Base-by-base conservation (phyloP, 768 basidiomycete species). In the Hemileccinum impolitum region DNA sequence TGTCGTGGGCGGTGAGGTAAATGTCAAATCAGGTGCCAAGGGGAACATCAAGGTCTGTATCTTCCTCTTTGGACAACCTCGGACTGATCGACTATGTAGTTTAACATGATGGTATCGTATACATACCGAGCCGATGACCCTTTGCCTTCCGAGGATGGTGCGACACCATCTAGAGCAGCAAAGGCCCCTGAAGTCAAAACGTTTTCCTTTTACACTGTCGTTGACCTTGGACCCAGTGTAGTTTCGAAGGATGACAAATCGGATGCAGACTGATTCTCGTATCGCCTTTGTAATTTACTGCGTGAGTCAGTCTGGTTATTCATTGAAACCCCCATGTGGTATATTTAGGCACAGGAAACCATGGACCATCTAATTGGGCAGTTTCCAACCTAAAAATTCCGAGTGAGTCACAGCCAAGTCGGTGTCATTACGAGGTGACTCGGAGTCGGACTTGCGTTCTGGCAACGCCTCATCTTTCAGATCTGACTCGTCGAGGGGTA, bases 81-180 rank as follows among this genome's bases (percentile, higher is more conserved):
- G 14, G 38, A 51, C 38, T 63, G 21, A 53, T 31, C 28, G 8
- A 11, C 9, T 43, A n/a, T 30, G 36, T 65, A 97, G 94, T 94
- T 94, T 66, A 94, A 94, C 59, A 85, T 98, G 81, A 79, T 94
- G 53, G 87, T 99, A 2, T 82, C 91, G 3, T 97, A 92, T 67
- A 95, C 93, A 0, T 99, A 98, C 65, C 81, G 88, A 30, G 87
- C 91, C 0, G 95, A 98, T 60, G 94, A 96, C 52, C 77, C 84
- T 19, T 75, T 81, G 3, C 79, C 81, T 13, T 78, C 81, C 1
- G 84, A 85, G 45, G 78, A 81, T 52, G 80, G 79, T 44, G 78
- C 78, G 21, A 72, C 69, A n/a, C 70, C 67, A 9, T 72, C 71
- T 14, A 70, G 75, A 36, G 69, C 74, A n/a, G 64, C 70, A 41